Evolutionary conservation across 2,329 filamentous ascomycete genomes (phyloP), one percentile per base, ranked within the genome.

Genomic region (Hypoxylon sp.): DNA sequence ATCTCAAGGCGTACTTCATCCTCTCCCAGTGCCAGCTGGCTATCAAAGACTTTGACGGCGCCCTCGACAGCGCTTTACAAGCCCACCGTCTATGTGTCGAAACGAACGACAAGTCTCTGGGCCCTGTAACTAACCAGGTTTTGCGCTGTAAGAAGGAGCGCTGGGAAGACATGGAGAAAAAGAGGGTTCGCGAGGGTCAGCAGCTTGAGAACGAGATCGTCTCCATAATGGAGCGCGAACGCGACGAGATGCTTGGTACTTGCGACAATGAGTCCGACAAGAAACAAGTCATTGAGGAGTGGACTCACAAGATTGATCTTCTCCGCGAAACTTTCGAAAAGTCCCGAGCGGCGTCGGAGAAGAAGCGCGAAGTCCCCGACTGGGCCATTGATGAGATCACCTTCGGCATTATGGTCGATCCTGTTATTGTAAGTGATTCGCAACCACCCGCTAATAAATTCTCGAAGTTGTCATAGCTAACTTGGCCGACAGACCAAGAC

Each of bases 1-100:
- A 87, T 74, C 91, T 97, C 83, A 98, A 98, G 81, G 93, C 92
- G 6, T 88, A 89, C 76, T 97, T 92, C 80, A 93, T 94, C 77
- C 87, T 97, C 27, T 90, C 93, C 2, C 92, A 97, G 80, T 93
- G 94, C 0, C 90, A 97, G 72, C 84, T 97, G n/a, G 86, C 87
- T 0, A 85, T 97, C 1, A 84, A 88, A 55, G 88, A 92, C 72
- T 90, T 89, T 37, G 89, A 93, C 65, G 91, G 91, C 75, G 94
- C 94, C 0, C 85, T 97, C 13, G 80, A 84, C 0, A 89, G 88
- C 64, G 93, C 92, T 0, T 82, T 91, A 24, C 85, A 82, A 39
- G 95, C 95, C 7, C 97, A 97, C 80, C 82, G 87, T 3, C 81
- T 91, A 5, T 94, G 92, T 78, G 83, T 89, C 17, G 81, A 82